Conservation (phyloP, 2,329 filamentous ascomycete genomes). For the Neospermospora avenae region DNA sequence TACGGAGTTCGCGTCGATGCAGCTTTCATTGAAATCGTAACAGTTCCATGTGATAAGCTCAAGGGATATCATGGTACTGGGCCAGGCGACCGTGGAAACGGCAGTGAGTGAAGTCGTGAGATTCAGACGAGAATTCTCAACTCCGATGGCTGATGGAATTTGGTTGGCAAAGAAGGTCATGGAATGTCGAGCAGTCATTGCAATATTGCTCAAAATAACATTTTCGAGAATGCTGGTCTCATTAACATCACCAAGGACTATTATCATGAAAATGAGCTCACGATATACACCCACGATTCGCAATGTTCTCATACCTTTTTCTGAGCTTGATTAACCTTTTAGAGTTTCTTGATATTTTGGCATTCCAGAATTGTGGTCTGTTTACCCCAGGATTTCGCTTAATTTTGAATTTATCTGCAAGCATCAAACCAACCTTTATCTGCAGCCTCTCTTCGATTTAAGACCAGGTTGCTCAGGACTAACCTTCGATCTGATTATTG, state of each 20-base stretch:
- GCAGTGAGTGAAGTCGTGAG: background rate
- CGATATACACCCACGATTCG: too few relatives aligned
- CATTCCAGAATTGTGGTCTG: too few relatives aligned
- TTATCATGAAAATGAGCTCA: background rate
- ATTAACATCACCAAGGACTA: background rate
- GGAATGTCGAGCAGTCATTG: background rate
- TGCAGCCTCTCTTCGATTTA: too few relatives aligned
- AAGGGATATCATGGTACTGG: slow-evolving; percentile 22
- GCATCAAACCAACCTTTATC: too few relatives aligned
- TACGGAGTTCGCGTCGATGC: slow-evolving; percentile 38
- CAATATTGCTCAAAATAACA: background rate
- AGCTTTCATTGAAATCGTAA: slow-evolving; percentile 41
- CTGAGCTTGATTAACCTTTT: too few relatives aligned
- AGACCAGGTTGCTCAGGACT: too few relatives aligned
- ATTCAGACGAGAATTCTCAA: too few relatives aligned
- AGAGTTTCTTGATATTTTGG: too few relatives aligned
- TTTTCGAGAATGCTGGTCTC: background rate
- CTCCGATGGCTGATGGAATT: background rate
- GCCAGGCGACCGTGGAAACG: slow-evolving; percentile 1
- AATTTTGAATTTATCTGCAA: too few relatives aligned
- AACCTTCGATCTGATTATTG: too few relatives aligned
- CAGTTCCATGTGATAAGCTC: slow-evolving; percentile 28
- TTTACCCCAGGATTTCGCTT: too few relatives aligned
- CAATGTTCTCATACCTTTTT: too few relatives aligned
- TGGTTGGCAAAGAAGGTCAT: background rate